Conservation (phyloP, 768 basidiomycete species). For the Auriculariales sp. region DNA sequence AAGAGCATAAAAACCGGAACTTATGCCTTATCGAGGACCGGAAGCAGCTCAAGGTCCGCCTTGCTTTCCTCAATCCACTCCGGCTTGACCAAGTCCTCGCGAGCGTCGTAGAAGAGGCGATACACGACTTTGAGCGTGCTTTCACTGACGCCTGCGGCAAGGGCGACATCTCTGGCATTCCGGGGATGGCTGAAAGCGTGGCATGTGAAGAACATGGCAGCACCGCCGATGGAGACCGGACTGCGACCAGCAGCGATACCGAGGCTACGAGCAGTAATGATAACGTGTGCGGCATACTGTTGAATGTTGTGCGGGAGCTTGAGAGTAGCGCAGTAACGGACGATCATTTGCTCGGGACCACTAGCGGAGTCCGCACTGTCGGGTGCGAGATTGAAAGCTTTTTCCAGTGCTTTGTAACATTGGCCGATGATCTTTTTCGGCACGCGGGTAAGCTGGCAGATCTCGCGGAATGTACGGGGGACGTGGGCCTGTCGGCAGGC, state of each 20-base stretch:
- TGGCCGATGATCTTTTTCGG: constrained; percentile 92
- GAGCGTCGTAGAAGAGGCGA: constrained; percentile 56
- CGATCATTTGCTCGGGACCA: constrained; percentile 74
- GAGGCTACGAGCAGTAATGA: constrained; percentile 61
- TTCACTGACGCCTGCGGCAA: constrained; percentile 88
- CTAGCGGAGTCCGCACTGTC: constrained; percentile 13
- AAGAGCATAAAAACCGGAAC: neutral
- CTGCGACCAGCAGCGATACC: constrained; percentile 88
- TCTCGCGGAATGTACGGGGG: constrained; percentile 92
- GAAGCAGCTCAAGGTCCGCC: constrained; percentile 19
- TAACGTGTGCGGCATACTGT: constrained; percentile 70
- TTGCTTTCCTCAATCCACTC: constrained; percentile 66
- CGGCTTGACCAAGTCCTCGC: constrained; percentile 67
- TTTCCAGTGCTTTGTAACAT: constrained; percentile 79
- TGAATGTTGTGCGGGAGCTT: constrained; percentile 74
- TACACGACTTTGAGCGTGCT: constrained; percentile 90
- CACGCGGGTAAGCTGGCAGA: constrained; percentile 84
- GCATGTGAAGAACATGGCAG: constrained; percentile 88
- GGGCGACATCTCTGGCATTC: constrained; percentile 71
- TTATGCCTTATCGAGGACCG: constrained; percentile 13
- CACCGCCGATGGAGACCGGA: constrained; percentile 97
- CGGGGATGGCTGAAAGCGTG: constrained; percentile 62
- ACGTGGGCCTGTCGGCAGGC: constrained; percentile 92
- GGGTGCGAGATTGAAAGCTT: constrained; percentile 78
- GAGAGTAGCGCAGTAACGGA: constrained; percentile 90